Base-by-base conservation (phyloP, 108 stramenopile species). In the Chaetoceros tenuissimus region DNA sequence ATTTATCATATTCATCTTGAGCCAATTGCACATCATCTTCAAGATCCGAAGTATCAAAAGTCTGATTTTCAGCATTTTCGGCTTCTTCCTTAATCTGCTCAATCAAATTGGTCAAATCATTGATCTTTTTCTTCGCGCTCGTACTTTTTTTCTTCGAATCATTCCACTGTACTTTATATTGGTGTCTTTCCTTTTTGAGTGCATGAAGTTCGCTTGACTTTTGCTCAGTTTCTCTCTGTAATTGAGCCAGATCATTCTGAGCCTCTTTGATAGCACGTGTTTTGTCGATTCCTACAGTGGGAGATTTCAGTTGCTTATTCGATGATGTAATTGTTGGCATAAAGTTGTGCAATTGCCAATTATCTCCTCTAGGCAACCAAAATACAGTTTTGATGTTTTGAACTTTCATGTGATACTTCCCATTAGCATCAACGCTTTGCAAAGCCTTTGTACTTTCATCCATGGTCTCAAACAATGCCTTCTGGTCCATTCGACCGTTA, bases 261-360 rank as follows among this genome's bases (percentile, higher is more conserved):
- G 76, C 71, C 18, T 78, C 71, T 24, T 68, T 72, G 44, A 91
- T 71, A 1, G 85, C 85, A 16, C 58, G 67, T 10, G 79, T 66
- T 40, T 55, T 68, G 59, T 91, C 89, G 5, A 80, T 72, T n/a
- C 85, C 85, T 71, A 91, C 81, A 16, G 81, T 81, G 5, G 34
- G 8, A 40, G 8, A 5, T 51, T 72, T 58, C 30, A 69, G 71
- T 49, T 48, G 54, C 24, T 59, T 71, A 2, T 80, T 74, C 48
- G 85, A 77, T 5, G 78, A 60, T 25, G 72, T 77, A 56, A 83
- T 69, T 7, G 59, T 55, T 24, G 64, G 46, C 10, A 50, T 50
- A 21, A 56, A 57, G 22, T 75, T 78, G 27, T 47, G 67, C 27
- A 78, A 66, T 24, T 82, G 64, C 89, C 89, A 91, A 22, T 69